Percentiles rank a stretch among this genome's conserved stretches.
Evolutionary conservation across 257 asterid species (phyloP).

Genomic region (Solanum etuberosum): DNA sequence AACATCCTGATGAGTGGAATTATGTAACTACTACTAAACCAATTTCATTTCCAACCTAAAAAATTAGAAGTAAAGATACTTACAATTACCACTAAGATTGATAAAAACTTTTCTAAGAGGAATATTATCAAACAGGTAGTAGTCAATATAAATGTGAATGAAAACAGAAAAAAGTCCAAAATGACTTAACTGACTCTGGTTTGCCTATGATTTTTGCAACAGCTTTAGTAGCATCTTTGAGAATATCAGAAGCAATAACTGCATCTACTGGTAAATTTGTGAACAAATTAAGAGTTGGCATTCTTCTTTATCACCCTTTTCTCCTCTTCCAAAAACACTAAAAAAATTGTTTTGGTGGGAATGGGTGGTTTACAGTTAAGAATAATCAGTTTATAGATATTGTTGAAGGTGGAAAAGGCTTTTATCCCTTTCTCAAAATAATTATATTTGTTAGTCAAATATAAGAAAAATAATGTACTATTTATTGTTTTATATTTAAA

Average conservation of each 20-base stretch:
- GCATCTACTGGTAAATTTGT: constrained; percentile 86
- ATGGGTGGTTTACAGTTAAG: not conserved
- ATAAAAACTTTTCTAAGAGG: not conserved
- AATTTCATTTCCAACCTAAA: not conserved
- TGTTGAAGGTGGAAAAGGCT: not conserved
- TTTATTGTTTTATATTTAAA: too few species aligned
- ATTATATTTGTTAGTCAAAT: not conserved
- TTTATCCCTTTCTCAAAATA: not conserved
- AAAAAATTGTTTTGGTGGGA: not conserved
- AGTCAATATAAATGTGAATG: not conserved
- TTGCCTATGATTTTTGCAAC: constrained; percentile 85
- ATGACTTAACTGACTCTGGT: constrained; percentile 67
- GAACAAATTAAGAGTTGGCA: constrained; percentile 88
- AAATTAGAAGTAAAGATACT: not conserved
- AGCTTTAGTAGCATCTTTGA: constrained; percentile 91
- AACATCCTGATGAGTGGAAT: not conserved
- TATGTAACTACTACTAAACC: not conserved
- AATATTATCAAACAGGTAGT: constrained; percentile 4
- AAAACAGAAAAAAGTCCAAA: not conserved
- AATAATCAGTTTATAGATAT: not conserved
- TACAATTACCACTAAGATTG: not conserved
- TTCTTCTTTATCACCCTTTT: not conserved
- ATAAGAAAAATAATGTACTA: not conserved
- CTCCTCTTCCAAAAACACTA: not conserved
- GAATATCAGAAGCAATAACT: constrained; percentile 85